A percentile compares a stretch with the other conserved stretches of the same genome.
phyloP scores from a whole-genome alignment of 169 alveolate species.

The Babesia sp. region DNA sequence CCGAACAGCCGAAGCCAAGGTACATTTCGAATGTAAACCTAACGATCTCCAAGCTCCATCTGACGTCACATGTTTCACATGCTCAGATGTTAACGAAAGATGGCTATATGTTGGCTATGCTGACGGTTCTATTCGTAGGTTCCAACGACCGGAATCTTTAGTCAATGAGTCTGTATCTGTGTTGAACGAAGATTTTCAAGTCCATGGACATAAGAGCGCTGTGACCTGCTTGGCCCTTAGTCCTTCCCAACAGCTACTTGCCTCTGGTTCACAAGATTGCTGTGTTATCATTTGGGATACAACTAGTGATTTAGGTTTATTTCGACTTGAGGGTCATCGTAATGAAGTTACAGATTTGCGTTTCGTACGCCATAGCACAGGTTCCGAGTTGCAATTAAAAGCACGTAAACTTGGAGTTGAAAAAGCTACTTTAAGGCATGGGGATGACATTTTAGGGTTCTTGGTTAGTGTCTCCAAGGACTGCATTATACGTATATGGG shows the following conservation, averaged over 20 bases:
- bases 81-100: not conserved
- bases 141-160: conserved; percentile 1
- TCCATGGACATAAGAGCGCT: conserved; percentile 55
- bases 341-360: conserved; percentile 79
- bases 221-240: conserved; percentile 38
- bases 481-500: conserved; percentile 86
- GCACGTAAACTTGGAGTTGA: conserved; percentile 19
- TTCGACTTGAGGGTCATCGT: conserved; percentile 79
- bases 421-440: not conserved
- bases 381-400: conserved; percentile 29
- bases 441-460: conserved; percentile 37
- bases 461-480: conserved; percentile 82
- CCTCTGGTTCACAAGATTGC: conserved; percentile 85
- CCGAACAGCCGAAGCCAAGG: conserved; percentile 36
- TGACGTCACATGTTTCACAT: conserved; percentile 28
- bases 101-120: conserved; percentile 58
- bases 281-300: conserved; percentile 85
- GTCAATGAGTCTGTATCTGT: not conserved
- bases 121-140: conserved; percentile 56
- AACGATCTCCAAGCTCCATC: conserved; percentile 14
- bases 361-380: conserved; percentile 42
- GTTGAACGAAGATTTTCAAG: conserved; percentile 40
- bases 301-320: conserved; percentile 79
- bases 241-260: conserved; percentile 56
- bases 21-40: conserved; percentile 23